These are phyloP conservation scores for Komagataella kurtzmanii DNA, from an alignment of 805 yeast species.

Conservation along the genomic window DNA sequence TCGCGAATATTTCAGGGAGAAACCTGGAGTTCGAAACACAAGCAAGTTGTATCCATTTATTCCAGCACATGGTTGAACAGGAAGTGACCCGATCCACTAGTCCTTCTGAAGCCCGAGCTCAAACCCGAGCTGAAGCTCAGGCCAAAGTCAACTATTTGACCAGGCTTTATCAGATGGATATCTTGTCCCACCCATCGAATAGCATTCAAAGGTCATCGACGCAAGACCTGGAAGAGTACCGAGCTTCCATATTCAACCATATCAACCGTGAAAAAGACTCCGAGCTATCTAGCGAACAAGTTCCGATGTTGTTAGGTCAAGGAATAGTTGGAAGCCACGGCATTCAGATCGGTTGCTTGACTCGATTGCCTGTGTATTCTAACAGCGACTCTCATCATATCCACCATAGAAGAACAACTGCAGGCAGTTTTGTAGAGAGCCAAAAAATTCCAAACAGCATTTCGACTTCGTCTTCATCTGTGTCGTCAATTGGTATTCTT, in stretches of 20 bases:
- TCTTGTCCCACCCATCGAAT: not conserved
- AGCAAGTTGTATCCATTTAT: not conserved
- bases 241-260: slow-evolving; percentile 1
- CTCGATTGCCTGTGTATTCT: slow-evolving; percentile 20
- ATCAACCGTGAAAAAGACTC: not conserved
- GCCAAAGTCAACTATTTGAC: not conserved
- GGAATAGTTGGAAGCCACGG: slow-evolving; percentile 20
- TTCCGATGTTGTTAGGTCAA: slow-evolving; percentile 16
- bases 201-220: slow-evolving; percentile 1
- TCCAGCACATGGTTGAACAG: not conserved
- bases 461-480: not conserved
- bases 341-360: slow-evolving; percentile 15
- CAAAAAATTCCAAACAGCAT: not conserved
- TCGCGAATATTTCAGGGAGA: not conserved
- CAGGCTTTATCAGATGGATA: slow-evolving; percentile 1
- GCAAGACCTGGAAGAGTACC: slow-evolving; percentile 1
- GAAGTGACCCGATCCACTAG: not conserved
- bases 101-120: not conserved
- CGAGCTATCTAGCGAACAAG: not conserved
- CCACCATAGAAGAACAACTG: slow-evolving; percentile 3
- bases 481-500: not conserved
- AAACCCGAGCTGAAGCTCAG: not conserved
- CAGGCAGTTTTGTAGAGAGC: slow-evolving; percentile 5
- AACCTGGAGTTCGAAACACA: not conserved
- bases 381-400: slow-evolving; percentile 3